Base-by-base conservation (phyloP, 2,329 filamentous ascomycete species). In the Scopulariopsis brevicaulis region DNA sequence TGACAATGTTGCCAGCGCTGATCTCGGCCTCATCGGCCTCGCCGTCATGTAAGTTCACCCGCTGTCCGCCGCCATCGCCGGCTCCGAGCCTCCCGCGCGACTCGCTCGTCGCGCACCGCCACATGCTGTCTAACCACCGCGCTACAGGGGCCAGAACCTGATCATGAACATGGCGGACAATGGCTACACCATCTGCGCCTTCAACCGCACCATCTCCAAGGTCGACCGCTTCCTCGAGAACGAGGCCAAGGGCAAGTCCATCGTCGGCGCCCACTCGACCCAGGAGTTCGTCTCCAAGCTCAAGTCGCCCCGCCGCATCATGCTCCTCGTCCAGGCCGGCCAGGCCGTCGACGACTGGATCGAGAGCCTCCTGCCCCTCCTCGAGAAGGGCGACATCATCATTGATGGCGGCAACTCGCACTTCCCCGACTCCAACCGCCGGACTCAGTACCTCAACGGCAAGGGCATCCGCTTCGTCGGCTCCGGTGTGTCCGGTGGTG, bases 381-480 rank as follows among this genome's bases (percentile, higher is more conserved):
- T 93, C 64, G 86, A 91, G 73, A 72, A 83, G 69, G 92, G 90
- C 65, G 94, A 99, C 74, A 96, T 99, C 83, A 95, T 99, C 82
- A 97, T 99, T 70, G 94, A 99, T 71, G 94, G 94, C 74, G 94
- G 91, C 69, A 97, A 99, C 87, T 97, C 93, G 65, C 94, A 97
- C 82, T 99, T 89, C 85, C 94, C 94, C 71, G 94, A 97, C 80
- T 93, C 90, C 79, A 97, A 96, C 86, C 91, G 94, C 77, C 90
- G 94, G 71, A 92, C 90, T 74, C 80, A 89, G 77, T 96, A 96
- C 81, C 85, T 97, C 62, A 76, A 78, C 55, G 67, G 73, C 69
- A 97, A 97, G 86, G 89, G 90, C 68, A 89, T 99, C 75, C 86
- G 88, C 70, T 99, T 96, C 73, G 92, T 99, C 73, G 94, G 94